A percentile compares a stretch with the other conserved stretches of the same genome.
phyloP scores from a whole-genome alignment of 2,329 filamentous ascomycete genomes.

The Chaetomium olivaceum region DNA sequence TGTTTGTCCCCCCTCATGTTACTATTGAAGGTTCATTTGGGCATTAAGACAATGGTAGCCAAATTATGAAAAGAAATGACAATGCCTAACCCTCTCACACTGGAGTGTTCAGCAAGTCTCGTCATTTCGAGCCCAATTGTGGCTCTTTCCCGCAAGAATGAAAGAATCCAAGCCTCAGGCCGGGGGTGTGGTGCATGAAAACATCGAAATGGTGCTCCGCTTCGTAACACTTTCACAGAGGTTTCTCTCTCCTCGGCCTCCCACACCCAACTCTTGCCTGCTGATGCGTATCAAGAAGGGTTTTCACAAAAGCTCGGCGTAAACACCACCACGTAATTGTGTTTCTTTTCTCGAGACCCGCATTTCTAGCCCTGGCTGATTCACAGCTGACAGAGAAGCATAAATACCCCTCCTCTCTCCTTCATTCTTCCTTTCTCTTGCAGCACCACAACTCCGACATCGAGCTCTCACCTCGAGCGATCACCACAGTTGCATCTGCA shows the following conservation, averaged over 20 bases:
- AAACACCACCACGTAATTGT: not conserved
- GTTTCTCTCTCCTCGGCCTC: not conserved
- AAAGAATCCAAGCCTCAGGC: not conserved
- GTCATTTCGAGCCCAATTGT: not conserved
- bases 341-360: not conserved
- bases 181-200: not conserved
- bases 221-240: not conserved
- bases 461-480: not conserved
- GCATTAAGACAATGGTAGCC: not conserved
- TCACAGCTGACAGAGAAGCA: not conserved
- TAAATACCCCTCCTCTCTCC: not conserved
- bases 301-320: not conserved
- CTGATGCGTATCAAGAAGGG: not conserved
- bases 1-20: not conserved
- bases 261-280: not conserved
- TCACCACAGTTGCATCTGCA: not conserved
- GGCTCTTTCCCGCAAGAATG: not conserved
- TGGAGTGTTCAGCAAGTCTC: not conserved
- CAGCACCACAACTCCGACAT: conserved; percentile 2
- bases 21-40: not conserved
- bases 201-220: not conserved
- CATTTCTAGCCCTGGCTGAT: not conserved
- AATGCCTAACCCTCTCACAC: not conserved
- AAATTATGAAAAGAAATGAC: not conserved
- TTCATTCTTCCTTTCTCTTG: not conserved